These are phyloP conservation scores for Brassica rapa DNA, from an alignment of 345 rosid genomes.

Conservation along the genomic window DNA sequence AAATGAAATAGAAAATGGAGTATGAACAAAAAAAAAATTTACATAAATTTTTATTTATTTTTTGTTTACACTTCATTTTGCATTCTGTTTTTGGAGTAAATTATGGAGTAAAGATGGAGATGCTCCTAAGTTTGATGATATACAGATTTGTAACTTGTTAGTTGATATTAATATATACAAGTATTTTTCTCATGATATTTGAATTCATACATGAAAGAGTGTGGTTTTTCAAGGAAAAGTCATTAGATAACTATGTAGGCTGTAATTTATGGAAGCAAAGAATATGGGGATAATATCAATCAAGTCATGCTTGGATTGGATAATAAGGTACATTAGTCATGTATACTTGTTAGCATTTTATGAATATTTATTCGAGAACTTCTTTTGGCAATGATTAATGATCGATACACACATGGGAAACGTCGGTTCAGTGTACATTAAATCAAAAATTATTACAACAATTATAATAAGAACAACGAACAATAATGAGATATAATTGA, in stretches of 20 bases:
- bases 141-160: neutral
- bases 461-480: slow-evolving; percentile 14
- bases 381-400: slow-evolving; percentile 1
- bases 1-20: no score
- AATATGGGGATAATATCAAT: neutral
- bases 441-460: slow-evolving; percentile 17
- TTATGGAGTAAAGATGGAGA: no score
- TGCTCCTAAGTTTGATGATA: neutral
- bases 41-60: no score
- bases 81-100: no score
- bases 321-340: neutral
- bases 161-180: neutral
- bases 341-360: slow-evolving; percentile 9
- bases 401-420: slow-evolving; percentile 26
- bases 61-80: no score
- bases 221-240: neutral
- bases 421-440: slow-evolving; percentile 12
- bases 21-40: no score
- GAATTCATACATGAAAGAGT: neutral
- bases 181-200: neutral
- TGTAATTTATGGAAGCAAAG: neutral
- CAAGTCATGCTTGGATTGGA: neutral
- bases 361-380: neutral
- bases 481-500: slow-evolving; percentile 28
- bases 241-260: neutral